Conservation (phyloP, 2,329 filamentous ascomycete genomes). For the Monilinia polystroma region DNA sequence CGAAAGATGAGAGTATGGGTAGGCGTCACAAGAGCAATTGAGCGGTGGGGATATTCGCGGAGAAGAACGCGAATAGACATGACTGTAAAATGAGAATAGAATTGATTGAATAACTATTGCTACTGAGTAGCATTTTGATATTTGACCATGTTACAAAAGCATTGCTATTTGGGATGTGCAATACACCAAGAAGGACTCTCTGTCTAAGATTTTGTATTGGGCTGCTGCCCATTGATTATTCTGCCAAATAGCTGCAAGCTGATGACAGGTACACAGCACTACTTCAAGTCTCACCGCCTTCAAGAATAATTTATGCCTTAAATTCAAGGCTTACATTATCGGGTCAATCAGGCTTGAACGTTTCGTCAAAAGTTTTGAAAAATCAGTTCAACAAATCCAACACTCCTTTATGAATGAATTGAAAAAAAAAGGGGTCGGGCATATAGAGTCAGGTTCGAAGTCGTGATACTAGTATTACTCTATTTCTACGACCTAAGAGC, state of each 20-base stretch:
- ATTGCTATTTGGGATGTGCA: slow-evolving; percentile 8
- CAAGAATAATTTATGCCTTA: not conserved
- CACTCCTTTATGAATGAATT: not conserved
- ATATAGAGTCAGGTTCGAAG: not conserved
- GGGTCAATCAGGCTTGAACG: not conserved
- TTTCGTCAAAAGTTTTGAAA: not conserved
- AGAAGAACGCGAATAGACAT: slow-evolving; percentile 47
- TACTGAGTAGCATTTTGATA: slow-evolving; percentile 23
- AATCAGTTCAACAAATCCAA: not conserved
- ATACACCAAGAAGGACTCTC: slow-evolving; percentile 14
- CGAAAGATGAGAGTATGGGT: slow-evolving; percentile 82
- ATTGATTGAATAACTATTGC: slow-evolving; percentile 20
- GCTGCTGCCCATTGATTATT: slow-evolving; percentile 11
- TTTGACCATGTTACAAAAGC: slow-evolving; percentile 16
- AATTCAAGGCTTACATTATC: not conserved
- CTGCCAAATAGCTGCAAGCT: not conserved
- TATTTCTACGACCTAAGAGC: slow-evolving; percentile 4
- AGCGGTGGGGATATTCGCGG: slow-evolving; percentile 81
- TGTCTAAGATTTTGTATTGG: slow-evolving; percentile 7
- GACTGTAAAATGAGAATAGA: slow-evolving; percentile 17
- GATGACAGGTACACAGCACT: not conserved
- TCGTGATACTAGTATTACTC: slow-evolving; percentile 1
- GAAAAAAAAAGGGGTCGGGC: not conserved
- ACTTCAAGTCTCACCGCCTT: not conserved
- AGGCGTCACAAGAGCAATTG: slow-evolving; percentile 79